phyloP scores from a whole-genome alignment of 2,329 filamentous ascomycete genomes.

The Colletotrichum paranaense region DNA sequence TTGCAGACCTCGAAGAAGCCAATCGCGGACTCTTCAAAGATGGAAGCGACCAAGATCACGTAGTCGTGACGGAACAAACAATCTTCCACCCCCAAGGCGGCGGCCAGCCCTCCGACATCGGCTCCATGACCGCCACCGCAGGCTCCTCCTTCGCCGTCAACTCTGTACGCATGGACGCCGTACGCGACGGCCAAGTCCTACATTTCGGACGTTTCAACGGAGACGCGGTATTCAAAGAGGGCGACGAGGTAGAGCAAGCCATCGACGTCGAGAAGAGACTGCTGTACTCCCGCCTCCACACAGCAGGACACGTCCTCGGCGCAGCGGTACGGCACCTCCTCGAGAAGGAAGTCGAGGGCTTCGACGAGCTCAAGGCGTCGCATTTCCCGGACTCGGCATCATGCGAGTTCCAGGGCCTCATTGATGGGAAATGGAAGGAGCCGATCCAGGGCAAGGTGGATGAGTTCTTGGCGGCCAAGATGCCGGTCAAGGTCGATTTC shows the following conservation, averaged over 20 bases:
- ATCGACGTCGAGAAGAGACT: constrained; percentile 71
- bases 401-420: constrained; percentile 75
- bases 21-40: constrained; percentile 70
- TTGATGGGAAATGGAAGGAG: constrained; percentile 72
- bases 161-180: constrained; percentile 66
- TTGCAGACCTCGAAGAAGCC: constrained; percentile 60
- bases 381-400: constrained; percentile 76
- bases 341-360: constrained; percentile 60
- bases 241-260: constrained; percentile 61
- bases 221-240: constrained; percentile 49
- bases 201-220: constrained; percentile 72
- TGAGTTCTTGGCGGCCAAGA: constrained; percentile 64
- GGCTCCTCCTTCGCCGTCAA: constrained; percentile 61
- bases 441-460: constrained; percentile 71
- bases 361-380: constrained; percentile 77
- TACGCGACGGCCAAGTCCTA: constrained; percentile 66
- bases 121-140: constrained; percentile 58
- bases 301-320: constrained; percentile 79
- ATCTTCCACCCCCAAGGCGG: constrained; percentile 83
- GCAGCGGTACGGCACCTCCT: constrained; percentile 72
- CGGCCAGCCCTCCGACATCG: constrained; percentile 77
- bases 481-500: constrained; percentile 73
- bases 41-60: constrained; percentile 59
- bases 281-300: constrained; percentile 77
- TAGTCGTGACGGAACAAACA: constrained; percentile 72